Evolutionary conservation across 345 rosid genomes (phyloP), one percentile per base, ranked within the genome.

Genomic region (Gossypium thurberi): DNA sequence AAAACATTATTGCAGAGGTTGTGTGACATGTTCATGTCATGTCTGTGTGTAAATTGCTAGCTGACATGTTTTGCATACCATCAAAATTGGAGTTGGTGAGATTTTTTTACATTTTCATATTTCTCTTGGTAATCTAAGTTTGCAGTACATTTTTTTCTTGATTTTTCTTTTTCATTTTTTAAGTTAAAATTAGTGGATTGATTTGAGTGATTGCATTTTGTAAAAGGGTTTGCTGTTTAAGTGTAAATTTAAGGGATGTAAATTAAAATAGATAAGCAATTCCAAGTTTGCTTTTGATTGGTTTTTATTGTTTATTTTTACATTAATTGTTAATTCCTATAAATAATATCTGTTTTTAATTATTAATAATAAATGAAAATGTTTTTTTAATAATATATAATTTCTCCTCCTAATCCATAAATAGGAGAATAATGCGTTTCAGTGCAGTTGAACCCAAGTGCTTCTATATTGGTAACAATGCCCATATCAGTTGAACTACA

Each of bases 21-120:
- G 33, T 57, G 15, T 57, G 62, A 23, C 33, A 57, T 57, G 37
- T 23, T 57, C 62, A 57, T 23, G 15, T 57, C 62, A 57, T 23
- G 62, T 21, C 15, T 10, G 15, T 57, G 15, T 57, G 37, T 57
- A 57, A 57, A 57, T 57, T 11, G 61, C 48, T 67, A 26, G 62
- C 50, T 52, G 62, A 55, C 47, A 40, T 18, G 10, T 37, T 70
- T 37, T 37, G 37, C 62, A 37, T 70, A 40, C 61, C 48, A 28
- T 50, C 44, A 50, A 50, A 68, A 47, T 3, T 33, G 44, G 73
- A 53, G 73, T 55, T 70, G 48, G 51, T 55, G 63, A 70, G 25
- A 12, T 21, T 65, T 66, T 66, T 21, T 10, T 28, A 33, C 48
- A 8, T 44, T 44, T 44, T 44, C 48, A 44, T 10, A 8, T 44